A percentile compares a stretch with the other conserved stretches of the same genome.
phyloP scores from a whole-genome alignment of 768 basidiomycete genomes.

The Cystofilobasidium bisporidii region DNA sequence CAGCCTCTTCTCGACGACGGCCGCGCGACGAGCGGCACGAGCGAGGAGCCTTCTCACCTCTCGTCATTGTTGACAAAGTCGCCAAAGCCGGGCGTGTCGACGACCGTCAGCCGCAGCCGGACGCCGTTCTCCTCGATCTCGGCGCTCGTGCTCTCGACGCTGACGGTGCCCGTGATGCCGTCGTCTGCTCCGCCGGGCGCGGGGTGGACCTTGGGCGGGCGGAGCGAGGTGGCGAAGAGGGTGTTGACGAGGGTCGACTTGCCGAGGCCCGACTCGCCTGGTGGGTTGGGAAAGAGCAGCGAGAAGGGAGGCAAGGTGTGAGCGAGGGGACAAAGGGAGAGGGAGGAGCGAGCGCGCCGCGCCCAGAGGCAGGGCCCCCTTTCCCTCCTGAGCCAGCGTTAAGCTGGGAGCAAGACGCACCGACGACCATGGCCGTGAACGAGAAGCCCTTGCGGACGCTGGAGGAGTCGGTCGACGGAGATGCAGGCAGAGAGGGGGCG shows the following conservation, averaged over 20 bases:
- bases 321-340: constrained; percentile 26
- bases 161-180: constrained; percentile 85
- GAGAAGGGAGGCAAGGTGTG: constrained; percentile 1
- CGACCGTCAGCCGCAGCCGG: constrained; percentile 90
- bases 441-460: constrained; percentile 56
- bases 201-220: constrained; percentile 61
- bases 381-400: too few relatives aligned
- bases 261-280: constrained; percentile 94
- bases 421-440: constrained; percentile 98
- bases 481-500: too few relatives aligned
- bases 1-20: too few relatives aligned
- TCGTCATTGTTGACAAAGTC: constrained; percentile 99
- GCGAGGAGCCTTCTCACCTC: constrained; percentile 48
- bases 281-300: neutral
- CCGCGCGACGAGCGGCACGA: too few relatives aligned
- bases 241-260: constrained; percentile 99
- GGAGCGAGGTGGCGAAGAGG: constrained; percentile 91
- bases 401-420: constrained; percentile 48
- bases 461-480: too few relatives aligned
- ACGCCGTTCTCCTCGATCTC: constrained; percentile 99
- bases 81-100: constrained; percentile 97
- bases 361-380: too few relatives aligned
- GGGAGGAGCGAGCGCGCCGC: too few relatives aligned
- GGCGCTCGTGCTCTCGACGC: constrained; percentile 79
- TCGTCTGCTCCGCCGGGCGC: constrained; percentile 82